Conservation (phyloP, 352 stramenopile genomes). For the Phytophthora pisi region DNA sequence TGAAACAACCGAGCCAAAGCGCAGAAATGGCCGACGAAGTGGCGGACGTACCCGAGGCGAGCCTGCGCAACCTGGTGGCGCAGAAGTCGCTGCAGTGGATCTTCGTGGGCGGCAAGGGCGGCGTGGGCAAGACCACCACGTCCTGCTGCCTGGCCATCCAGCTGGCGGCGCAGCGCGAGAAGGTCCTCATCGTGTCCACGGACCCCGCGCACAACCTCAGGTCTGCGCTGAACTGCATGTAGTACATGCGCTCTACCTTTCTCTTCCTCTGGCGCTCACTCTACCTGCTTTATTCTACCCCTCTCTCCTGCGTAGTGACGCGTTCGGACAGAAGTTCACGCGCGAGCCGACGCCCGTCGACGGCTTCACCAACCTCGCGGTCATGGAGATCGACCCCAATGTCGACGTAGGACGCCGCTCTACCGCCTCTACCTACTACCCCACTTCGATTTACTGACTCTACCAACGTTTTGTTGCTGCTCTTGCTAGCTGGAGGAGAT, state of each 20-base stretch:
- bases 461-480: neutral
- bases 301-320: conserved; percentile 77
- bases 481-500: conserved; percentile 76
- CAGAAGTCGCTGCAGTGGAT: conserved; percentile 93
- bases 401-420: conserved; percentile 62
- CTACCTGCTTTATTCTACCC: no score
- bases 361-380: conserved; percentile 97
- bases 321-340: conserved; percentile 99
- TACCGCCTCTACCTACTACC: neutral
- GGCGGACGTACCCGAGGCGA: conserved; percentile 81
- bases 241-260: neutral
- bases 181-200: conserved; percentile 99
- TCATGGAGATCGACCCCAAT: conserved; percentile 98
- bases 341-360: conserved; percentile 97
- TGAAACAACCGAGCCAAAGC: conserved; percentile 6
- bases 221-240: conserved; percentile 22
- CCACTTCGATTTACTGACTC: neutral
- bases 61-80: conserved; percentile 90
- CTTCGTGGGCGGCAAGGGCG: conserved; percentile 96
- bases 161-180: conserved; percentile 90
- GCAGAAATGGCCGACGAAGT: conserved; percentile 34
- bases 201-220: conserved; percentile 99
- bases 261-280: neutral
- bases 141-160: conserved; percentile 97
- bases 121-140: conserved; percentile 97